These are phyloP conservation scores for Metschnikowia drakensbergensis DNA, from an alignment of 805 yeast genomes.

Conservation along the genomic window DNA sequence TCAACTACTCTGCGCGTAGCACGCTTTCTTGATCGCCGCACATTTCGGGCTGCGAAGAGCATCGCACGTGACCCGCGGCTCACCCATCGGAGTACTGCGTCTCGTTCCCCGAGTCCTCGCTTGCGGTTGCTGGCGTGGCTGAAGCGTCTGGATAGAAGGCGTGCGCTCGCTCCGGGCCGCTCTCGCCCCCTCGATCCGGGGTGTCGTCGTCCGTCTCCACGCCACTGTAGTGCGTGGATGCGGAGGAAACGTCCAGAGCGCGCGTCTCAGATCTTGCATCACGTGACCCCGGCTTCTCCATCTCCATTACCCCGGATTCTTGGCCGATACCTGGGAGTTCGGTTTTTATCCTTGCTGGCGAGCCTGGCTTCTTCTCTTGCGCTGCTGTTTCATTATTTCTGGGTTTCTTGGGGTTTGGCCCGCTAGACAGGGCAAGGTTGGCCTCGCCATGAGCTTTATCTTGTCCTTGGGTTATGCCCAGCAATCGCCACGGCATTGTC, in stretches of 20 bases:
- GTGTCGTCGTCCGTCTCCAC: background rate
- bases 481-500: no score
- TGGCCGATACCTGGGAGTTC: background rate
- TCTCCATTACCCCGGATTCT: constrained; percentile 1
- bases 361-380: no score
- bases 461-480: no score
- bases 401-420: no score
- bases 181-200: background rate
- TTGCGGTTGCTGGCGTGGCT: background rate
- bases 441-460: background rate
- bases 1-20: constrained; percentile 5
- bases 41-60: constrained; percentile 4
- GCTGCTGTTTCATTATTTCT: no score
- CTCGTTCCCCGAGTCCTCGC: constrained; percentile 9
- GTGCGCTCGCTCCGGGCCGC: background rate
- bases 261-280: background rate
- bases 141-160: no score
- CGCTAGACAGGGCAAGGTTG: background rate
- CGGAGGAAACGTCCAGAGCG: constrained; percentile 1
- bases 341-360: no score
- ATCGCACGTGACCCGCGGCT: constrained; percentile 1
- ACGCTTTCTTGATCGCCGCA: constrained; percentile 4
- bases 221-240: background rate
- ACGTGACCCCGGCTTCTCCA: background rate
- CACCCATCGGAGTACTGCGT: constrained; percentile 15